Evolutionary conservation across 2,329 filamentous ascomycete genomes (phyloP).

Genomic region (Metarhizium guizhouense): DNA sequence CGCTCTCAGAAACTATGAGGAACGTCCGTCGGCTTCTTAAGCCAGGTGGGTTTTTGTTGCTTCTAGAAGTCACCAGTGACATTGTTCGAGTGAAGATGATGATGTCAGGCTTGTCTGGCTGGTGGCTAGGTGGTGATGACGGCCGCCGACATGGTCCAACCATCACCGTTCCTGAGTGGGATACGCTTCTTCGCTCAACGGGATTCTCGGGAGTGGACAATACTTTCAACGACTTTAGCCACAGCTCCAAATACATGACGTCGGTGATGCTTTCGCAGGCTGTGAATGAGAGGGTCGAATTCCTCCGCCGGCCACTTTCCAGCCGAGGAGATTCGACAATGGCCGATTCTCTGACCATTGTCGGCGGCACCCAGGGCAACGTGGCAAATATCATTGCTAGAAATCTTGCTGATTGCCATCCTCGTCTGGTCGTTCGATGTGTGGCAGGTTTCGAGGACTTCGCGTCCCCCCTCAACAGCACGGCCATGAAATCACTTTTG

Average conservation of each 20-base stretch:
- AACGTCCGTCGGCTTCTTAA: constrained; percentile 4
- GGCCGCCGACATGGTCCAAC: background rate
- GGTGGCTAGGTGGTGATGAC: too few species aligned
- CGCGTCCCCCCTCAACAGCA: too few species aligned
- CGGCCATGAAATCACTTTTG: too few species aligned
- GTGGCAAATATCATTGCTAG: too few species aligned
- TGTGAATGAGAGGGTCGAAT: background rate
- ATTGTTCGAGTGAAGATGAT: too few species aligned
- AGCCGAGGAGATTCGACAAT: too few species aligned
- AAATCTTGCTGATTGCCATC: too few species aligned
- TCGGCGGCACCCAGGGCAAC: too few species aligned
- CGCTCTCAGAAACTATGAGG: constrained; percentile 13
- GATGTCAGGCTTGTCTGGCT: too few species aligned
- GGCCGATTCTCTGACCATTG: too few species aligned
- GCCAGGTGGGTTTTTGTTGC: constrained; percentile 2
- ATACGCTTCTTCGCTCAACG: background rate
- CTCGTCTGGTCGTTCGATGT: too few species aligned
- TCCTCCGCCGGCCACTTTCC: background rate
- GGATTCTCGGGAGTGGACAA: background rate
- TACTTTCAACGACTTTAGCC: background rate
- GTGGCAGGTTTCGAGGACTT: too few species aligned
- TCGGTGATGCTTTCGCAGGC: background rate
- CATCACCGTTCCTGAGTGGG: background rate
- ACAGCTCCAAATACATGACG: background rate
- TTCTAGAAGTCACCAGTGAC: constrained; percentile 15